These are phyloP conservation scores for Trichoderma harzianum DNA, from an alignment of 2,329 filamentous ascomycete species.

Conservation along the genomic window DNA sequence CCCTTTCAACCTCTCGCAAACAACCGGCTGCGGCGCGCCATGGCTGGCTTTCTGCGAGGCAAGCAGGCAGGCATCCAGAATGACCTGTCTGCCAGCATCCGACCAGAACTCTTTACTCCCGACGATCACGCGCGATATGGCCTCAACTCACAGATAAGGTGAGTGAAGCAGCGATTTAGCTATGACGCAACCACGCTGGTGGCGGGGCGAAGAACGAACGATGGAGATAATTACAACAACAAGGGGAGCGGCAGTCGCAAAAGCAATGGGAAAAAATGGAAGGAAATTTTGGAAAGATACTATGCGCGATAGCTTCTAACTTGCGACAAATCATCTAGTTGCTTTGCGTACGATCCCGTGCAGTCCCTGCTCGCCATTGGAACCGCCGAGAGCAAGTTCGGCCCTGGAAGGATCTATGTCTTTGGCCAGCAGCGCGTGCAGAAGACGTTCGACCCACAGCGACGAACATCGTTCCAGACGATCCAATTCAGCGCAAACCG, in stretches of 20 bases:
- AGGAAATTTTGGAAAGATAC: neutral
- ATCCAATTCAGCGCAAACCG: conserved; percentile 85
- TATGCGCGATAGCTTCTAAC: neutral
- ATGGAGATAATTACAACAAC: neutral
- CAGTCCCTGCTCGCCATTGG: conserved; percentile 92
- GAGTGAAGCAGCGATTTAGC: conserved; percentile 12
- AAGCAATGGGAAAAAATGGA: neutral
- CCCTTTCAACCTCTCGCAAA: neutral
- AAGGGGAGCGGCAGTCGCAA: neutral
- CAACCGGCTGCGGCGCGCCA: conserved; percentile 36
- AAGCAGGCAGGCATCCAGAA: conserved; percentile 92
- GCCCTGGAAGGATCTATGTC: conserved; percentile 82
- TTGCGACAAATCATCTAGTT: conserved; percentile 44
- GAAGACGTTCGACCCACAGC: conserved; percentile 67
- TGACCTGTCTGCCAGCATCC: conserved; percentile 81
- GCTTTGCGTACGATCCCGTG: conserved; percentile 85
- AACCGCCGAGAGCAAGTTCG: conserved; percentile 82
- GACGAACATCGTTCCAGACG: conserved; percentile 69
- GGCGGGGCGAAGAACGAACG: neutral
- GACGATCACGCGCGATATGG: conserved; percentile 83
- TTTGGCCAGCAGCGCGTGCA: conserved; percentile 79
- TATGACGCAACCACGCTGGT: conserved; percentile 22
- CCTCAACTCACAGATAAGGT: conserved; percentile 73
- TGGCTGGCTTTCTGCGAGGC: conserved; percentile 84
- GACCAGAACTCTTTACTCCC: conserved; percentile 72